phyloP scores from a whole-genome alignment of 208 protist genomes.

The Leishmania tarentolae region DNA sequence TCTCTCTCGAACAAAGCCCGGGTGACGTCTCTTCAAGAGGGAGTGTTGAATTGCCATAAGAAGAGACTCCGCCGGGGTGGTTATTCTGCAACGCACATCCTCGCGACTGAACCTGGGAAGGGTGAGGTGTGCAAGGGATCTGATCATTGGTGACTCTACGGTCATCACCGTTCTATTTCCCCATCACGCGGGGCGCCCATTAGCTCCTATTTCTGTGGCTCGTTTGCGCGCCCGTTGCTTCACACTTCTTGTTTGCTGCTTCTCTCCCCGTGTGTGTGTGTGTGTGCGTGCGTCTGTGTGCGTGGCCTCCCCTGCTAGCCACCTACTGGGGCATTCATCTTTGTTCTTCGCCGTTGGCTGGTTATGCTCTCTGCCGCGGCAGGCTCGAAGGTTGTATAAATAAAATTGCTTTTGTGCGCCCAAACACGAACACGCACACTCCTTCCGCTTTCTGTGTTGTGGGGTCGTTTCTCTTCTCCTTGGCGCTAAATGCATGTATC shows the following conservation, averaged over 20 bases:
- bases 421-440: background rate
- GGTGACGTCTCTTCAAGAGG: background rate
- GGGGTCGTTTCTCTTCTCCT: background rate
- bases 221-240: background rate
- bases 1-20: background rate
- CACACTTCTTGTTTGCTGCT: background rate
- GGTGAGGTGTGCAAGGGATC: background rate
- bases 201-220: background rate
- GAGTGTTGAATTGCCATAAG: background rate
- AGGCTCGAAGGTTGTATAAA: background rate
- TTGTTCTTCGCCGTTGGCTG: background rate
- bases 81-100: background rate
- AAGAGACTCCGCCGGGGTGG: background rate
- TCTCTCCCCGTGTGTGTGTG: background rate
- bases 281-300: background rate
- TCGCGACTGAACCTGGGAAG: background rate
- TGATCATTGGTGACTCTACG: background rate
- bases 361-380: background rate
- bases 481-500: background rate
- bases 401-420: background rate
- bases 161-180: background rate
- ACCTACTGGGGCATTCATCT: background rate
- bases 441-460: background rate
- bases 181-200: background rate
- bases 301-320: background rate